Evolutionary conservation across 306 rosid genomes (phyloP), one percentile per base, ranked within the genome.

Genomic region (Morella rubra): DNA sequence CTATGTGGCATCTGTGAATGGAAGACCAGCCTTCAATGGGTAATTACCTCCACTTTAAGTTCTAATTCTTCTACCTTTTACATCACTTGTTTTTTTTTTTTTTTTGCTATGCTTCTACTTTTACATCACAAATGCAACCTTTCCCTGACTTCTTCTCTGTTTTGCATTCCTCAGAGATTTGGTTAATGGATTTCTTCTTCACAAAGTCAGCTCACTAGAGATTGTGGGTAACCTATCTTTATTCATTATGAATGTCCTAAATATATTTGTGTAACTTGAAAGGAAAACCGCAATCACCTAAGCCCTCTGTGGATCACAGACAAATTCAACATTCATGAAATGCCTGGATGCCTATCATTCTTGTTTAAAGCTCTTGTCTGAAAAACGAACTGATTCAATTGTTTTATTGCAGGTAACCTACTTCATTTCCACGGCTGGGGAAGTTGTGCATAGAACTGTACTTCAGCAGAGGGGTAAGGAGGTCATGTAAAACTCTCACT

Each of bases 151-250:
- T 60, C n/a, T 15, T 44, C 37, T 79, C 46, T 67, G 20, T n/a
- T 58, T 55, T 72, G 7, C 37, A 7, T 49, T 72, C 41, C 56
- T 71, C 74, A 84, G 89, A 54, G 85, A 84, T 11, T 45, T 77
- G 76, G 66, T 71, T n/a, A 81, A 86, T 74, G 89, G 85, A 13
- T 86, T 90, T 83, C 87, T 90, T 58, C 92, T 87, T 69, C 90
- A 86, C 61, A 81, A 79, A 83, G 84, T 88, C 75, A 73, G 84
- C 87, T 37, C 91, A 0, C 44, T 81, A 46, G 85, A 87, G 76
- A 73, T 86, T 73, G 94, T 87, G 81, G 44, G 91, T 79, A 24
- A 56, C 78, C 58, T 68, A 58, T 65, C 45, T 77, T 7, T 72
- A 1, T 40, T 60, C 59, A 61, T 70, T 22, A 42, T 78, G 56